phyloP scores from a whole-genome alignment of 2,329 filamentous ascomycete genomes.

The Calonectria naviculata region DNA sequence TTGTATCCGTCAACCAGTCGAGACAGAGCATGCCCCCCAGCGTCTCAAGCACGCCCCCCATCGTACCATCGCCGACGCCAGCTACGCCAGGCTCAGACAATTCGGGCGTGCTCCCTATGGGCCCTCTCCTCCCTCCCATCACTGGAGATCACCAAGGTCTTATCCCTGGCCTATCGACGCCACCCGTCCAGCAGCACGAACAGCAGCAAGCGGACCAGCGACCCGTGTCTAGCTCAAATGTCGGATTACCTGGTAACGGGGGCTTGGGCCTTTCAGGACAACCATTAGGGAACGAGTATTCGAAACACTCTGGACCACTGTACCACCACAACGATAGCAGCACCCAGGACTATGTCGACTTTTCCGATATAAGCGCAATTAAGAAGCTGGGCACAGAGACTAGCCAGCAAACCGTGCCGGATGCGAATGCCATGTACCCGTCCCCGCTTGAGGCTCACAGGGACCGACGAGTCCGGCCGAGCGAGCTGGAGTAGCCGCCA shows the following conservation, averaged over 20 bases:
- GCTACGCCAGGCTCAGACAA: conserved; percentile 24
- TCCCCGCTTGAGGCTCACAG: conserved; percentile 11
- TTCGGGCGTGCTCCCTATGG: conserved; percentile 23
- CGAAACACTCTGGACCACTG: conserved; percentile 29
- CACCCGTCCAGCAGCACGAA: conserved; percentile 7
- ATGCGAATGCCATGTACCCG: conserved; percentile 13
- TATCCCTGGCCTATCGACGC: conserved; percentile 12
- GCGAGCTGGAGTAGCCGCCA: conserved; percentile 12
- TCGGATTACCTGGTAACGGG: conserved; percentile 3
- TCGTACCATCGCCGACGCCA: conserved; percentile 28
- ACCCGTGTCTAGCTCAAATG: not conserved
- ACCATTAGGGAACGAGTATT: conserved; percentile 16
- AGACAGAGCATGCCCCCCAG: conserved; percentile 23
- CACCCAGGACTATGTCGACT: conserved; percentile 34
- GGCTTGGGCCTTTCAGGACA: conserved; percentile 8
- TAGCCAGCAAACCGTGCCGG: conserved; percentile 20
- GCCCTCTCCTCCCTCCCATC: conserved; percentile 28
- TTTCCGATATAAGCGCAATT: conserved; percentile 31
- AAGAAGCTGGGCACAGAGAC: conserved; percentile 11
- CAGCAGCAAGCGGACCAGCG: conserved; percentile 3
- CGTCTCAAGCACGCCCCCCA: conserved; percentile 15
- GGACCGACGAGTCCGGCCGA: conserved; percentile 3
- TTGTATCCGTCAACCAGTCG: conserved; percentile 30
- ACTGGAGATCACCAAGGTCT: conserved; percentile 18
- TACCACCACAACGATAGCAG: conserved; percentile 33